phyloP scores from a whole-genome alignment of 305 asterid genomes.

The Coffea humblotiana region DNA sequence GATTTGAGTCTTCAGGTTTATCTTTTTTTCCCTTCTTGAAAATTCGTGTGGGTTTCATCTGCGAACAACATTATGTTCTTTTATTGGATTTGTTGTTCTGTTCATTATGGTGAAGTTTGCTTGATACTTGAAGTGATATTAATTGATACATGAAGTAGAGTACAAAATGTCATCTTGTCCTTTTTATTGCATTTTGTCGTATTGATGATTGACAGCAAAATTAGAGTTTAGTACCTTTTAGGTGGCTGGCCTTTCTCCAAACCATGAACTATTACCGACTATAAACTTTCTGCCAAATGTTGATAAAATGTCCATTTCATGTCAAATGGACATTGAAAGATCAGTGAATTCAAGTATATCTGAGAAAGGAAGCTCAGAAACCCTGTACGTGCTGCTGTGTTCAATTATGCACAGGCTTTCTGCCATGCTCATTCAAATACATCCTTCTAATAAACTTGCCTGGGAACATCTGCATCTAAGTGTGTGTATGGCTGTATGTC shows the following conservation, averaged over 20 bases:
- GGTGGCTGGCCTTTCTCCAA: background rate
- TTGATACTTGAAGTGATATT: background rate
- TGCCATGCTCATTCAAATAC: background rate
- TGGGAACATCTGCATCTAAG: background rate
- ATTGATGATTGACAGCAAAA: background rate
- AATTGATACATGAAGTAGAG: background rate
- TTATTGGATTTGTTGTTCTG: background rate
- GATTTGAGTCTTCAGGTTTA: slow-evolving; percentile 75
- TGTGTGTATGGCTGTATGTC: background rate
- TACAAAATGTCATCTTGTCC: background rate
- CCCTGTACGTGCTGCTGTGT: background rate
- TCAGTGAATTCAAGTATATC: too few relatives aligned
- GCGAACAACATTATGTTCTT: background rate
- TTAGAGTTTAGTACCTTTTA: background rate
- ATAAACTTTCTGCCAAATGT: background rate
- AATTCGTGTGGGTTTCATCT: background rate
- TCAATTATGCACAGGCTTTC: background rate
- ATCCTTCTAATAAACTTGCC: background rate
- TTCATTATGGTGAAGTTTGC: background rate
- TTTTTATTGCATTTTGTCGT: background rate
- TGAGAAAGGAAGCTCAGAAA: background rate
- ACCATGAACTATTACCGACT: background rate
- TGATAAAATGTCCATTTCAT: background rate
- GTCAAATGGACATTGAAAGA: background rate
- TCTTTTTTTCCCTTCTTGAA: slow-evolving; percentile 20